These are phyloP conservation scores for Purpureocillium takamizusanense DNA, from an alignment of 2,329 filamentous ascomycete genomes.

Conservation along the genomic window DNA sequence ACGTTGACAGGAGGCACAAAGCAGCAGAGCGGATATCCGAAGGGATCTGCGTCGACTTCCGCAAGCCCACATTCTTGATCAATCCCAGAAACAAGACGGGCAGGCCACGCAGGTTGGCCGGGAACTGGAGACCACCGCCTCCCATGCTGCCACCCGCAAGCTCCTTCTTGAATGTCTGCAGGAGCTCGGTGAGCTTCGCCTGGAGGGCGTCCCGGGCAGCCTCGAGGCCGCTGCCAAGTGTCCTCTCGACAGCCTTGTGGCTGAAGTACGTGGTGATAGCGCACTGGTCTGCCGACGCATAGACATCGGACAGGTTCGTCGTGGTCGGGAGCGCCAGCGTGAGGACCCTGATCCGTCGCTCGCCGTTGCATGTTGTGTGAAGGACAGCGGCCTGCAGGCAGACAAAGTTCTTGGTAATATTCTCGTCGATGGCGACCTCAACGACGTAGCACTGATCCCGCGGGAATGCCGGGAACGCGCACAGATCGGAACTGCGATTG, in stretches of 20 bases:
- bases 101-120: constrained; percentile 79
- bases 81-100: constrained; percentile 87
- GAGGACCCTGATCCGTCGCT: constrained; percentile 88
- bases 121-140: constrained; percentile 87
- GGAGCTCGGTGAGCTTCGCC: constrained; percentile 81
- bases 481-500: constrained; percentile 94
- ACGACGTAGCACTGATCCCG: constrained; percentile 96
- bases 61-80: constrained; percentile 91
- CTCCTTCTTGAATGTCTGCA: constrained; percentile 96
- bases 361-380: constrained; percentile 95
- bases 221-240: constrained; percentile 77
- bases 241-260: constrained; percentile 93
- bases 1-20: constrained; percentile 85
- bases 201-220: constrained; percentile 85
- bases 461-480: constrained; percentile 95
- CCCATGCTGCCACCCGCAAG: constrained; percentile 93
- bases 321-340: constrained; percentile 91
- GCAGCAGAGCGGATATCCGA: constrained; percentile 90
- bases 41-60: constrained; percentile 88
- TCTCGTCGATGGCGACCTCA: constrained; percentile 96
- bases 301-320: constrained; percentile 80
- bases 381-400: constrained; percentile 92
- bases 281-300: constrained; percentile 88
- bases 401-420: constrained; percentile 79
- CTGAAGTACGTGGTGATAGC: constrained; percentile 92